Conservation (phyloP, 164 flowering plant genomes). For the Sedum album region DNA sequence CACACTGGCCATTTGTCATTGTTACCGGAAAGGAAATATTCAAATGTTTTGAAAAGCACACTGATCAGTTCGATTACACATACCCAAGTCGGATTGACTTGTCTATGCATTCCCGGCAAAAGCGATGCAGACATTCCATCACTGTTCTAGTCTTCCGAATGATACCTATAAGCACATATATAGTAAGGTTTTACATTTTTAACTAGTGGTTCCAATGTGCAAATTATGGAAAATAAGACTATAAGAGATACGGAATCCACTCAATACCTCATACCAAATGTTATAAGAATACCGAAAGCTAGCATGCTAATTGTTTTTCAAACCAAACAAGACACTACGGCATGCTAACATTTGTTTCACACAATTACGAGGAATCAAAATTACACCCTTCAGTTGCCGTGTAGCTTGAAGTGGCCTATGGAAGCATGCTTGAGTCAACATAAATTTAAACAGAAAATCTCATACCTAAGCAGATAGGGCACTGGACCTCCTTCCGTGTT, state of each 20-base stretch:
- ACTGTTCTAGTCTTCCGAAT: constrained; percentile 92
- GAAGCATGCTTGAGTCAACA: no score
- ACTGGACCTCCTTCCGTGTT: constrained; percentile 59
- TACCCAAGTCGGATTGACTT: constrained; percentile 98
- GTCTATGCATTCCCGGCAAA: constrained; percentile 97
- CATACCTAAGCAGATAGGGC: constrained; percentile 44
- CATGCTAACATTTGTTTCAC: not conserved
- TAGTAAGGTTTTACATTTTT: not conserved
- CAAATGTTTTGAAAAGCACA: not conserved
- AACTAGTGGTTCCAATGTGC: not conserved
- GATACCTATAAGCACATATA: constrained; percentile 43
- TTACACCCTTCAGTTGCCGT: not conserved
- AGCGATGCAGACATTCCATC: constrained; percentile 98
- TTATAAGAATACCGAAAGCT: not conserved
- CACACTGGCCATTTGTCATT: not conserved
- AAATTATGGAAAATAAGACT: no score
- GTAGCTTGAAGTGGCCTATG: no score
- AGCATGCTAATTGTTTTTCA: not conserved
- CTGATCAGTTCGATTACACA: constrained; percentile 11
- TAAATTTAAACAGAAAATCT: not conserved
- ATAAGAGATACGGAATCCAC: no score
- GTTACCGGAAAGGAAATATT: no score
- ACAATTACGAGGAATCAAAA: not conserved
- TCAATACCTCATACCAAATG: not conserved
- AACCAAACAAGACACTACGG: not conserved